phyloP scores from a whole-genome alignment of 257 asterid species.

The Solanum pimpinellifolium region DNA sequence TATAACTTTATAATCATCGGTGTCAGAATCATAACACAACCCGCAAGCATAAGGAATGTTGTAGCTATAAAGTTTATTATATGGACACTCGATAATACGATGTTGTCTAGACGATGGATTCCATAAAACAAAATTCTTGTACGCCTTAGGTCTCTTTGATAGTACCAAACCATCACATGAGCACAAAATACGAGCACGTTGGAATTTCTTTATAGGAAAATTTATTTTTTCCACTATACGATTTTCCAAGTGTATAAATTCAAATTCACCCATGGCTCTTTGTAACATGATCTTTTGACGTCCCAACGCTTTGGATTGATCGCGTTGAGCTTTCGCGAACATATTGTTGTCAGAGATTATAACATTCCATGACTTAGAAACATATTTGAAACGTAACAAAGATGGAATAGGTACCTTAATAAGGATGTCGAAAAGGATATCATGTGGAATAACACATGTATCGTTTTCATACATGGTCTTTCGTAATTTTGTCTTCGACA shows the following conservation, averaged over 20 bases:
- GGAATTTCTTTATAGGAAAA: background rate
- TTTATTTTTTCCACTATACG: background rate
- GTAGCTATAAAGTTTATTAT: background rate
- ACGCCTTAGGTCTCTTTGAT: background rate
- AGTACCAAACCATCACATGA: background rate
- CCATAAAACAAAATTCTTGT: background rate
- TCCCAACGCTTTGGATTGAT: background rate
- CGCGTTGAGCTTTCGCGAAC: background rate
- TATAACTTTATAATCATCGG: background rate
- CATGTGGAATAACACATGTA: background rate
- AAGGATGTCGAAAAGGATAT: background rate
- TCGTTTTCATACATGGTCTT: background rate
- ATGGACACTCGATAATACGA: background rate
- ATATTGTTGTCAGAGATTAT: background rate
- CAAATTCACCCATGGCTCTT: background rate
- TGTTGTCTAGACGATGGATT: background rate
- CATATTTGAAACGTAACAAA: background rate
- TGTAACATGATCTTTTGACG: background rate
- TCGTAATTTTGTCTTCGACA: background rate
- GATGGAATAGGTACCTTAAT: background rate
- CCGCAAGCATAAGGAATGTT: background rate
- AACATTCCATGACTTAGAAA: background rate
- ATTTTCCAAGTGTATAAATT: background rate
- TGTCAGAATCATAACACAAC: background rate
- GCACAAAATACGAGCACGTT: background rate